A percentile compares a stretch with the other conserved stretches of the same genome.
These are phyloP conservation scores for Xylogone sp. DNA, from an alignment of 2,329 filamentous ascomycete species.

Conservation along the genomic window DNA sequence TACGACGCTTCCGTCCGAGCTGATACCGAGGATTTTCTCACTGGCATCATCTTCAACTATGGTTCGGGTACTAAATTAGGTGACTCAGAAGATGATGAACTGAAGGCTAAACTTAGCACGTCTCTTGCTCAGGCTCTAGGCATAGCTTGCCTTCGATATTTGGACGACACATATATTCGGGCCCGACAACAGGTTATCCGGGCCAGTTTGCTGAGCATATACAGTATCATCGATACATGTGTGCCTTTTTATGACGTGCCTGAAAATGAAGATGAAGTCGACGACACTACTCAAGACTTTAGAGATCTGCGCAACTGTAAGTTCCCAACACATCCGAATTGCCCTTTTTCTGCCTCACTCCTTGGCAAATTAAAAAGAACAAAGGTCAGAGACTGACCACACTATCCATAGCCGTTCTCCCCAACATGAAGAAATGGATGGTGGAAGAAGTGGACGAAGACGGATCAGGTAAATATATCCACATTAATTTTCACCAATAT, in stretches of 20 bases:
- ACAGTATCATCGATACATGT: conserved; percentile 19
- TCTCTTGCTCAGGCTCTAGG: conserved; percentile 19
- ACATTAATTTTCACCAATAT: not conserved
- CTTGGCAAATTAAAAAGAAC: not conserved
- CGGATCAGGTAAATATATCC: conserved; percentile 31
- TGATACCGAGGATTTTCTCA: conserved; percentile 31
- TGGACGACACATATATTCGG: conserved; percentile 23
- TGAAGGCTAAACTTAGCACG: conserved; percentile 9
- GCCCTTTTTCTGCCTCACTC: too few species aligned
- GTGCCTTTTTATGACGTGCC: conserved; percentile 18
- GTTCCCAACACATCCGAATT: too few species aligned
- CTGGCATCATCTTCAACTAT: conserved; percentile 14
- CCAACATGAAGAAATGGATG: conserved; percentile 22
- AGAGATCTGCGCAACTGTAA: not conserved
- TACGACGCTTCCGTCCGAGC: conserved; percentile 40
- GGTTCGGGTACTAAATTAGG: conserved; percentile 9
- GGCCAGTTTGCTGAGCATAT: conserved; percentile 20
- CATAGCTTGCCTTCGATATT: conserved; percentile 24
- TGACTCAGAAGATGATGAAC: conserved; percentile 9
- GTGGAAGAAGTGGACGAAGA: conserved; percentile 34
- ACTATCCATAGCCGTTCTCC: conserved; percentile 21
- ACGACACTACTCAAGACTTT: not conserved
- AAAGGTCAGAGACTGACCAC: not conserved
- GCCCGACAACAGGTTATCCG: conserved; percentile 22
- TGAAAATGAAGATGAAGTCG: conserved; percentile 11